Base-by-base conservation (phyloP, 2,329 filamentous ascomycete species). In the Hypoxylon sp. region DNA sequence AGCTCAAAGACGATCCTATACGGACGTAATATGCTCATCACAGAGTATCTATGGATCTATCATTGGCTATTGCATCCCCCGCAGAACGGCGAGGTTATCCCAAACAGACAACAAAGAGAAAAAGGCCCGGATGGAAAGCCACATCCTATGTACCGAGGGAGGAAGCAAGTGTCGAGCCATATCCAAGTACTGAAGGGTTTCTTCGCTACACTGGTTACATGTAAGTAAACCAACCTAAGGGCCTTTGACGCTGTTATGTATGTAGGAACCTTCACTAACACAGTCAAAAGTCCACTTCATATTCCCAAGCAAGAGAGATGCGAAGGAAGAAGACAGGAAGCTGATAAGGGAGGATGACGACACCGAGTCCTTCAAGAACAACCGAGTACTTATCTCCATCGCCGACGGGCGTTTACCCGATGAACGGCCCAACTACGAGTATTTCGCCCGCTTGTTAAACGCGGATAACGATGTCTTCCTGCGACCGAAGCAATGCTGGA, bases 181-280 rank as follows among this genome's bases (percentile, higher is more conserved):
- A 91, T 91, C 73, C 89, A 91, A 74, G 89, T 91, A 12, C 79
- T 91, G 59, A 91, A 91, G 79, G 87, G 86, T 54, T 90, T 90
- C 75, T 87, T 91, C 69, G 82, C 84, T 59, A 84, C 86, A 58
- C 81, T 90, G 67, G 84, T 86, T 45, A 88, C 86, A 75, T 90
- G 88, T 90, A 80, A 84, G 88, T 81, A 25, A 27, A 21, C 37
- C 23, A 25, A 16, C 5, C 4, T 32, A 2, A 3, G 23, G 27
- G 37, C 34, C 67, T 8, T 34, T 8, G 25, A 2, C 37, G 11
- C 11, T 34, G 19, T 21, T 8, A 34, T 2, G 1, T 54, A 8
- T 34, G 3, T 30, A 34, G 23, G 29, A 61, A 61, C 29, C 62
- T 52, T 25, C 1, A n/a, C 50, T 37, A 46, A 51, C 23, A 45